Evolutionary conservation across 2,329 filamentous ascomycete species (phyloP), one percentile per base, ranked within the genome.

Genomic region (Triangularia setosa): DNA sequence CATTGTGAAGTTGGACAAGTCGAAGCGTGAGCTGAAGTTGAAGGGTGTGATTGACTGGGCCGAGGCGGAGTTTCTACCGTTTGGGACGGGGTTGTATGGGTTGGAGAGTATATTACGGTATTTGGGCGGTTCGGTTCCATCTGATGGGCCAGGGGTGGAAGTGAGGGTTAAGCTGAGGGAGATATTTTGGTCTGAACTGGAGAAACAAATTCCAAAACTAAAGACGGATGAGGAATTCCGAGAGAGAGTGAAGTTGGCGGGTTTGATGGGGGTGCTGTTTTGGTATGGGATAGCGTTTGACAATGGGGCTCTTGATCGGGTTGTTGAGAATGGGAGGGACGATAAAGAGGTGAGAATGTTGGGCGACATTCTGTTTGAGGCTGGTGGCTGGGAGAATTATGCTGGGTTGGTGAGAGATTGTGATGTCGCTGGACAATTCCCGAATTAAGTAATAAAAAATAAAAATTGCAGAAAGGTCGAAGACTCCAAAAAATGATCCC

Each of bases 281-380:
- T 89, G 87, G 87, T 80, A 84, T 72, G 87, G 86, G 0, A 86
- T 85, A 70, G 85, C 86, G 2, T 89, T 86, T 73, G 86, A 89
- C 71, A 80, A 85, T 24, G 86, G 87, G 0, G 76, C 73, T 30
- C 79, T 89, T 62, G 78, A 88, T 73, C 79, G 87, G 1, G 84
- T 84, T 16, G 84, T 89, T 0, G 75, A 83, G 64, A 77, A 79
- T 53, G 77, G 74, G 1, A 75, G 75, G 23, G 85, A 89, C 69
- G 74, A 75, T 23, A 76, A 76, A 40, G 86, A 88, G 70, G 71
- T 89, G n/a, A 76, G 77, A 28, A 81, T 79, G 69, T 74, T 89
- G 40, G 78, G 82, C 54, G 55, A 72, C 44, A 71, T 73, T 54
- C 63, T 73, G 23, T 44, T 62, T 8, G 59, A 48, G n/a, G n/a